Percentiles rank a stretch among this genome's conserved stretches.
Conservation (phyloP, 2,329 filamentous ascomycete genomes). For the Immersiporthe knoxdaviesiana region DNA sequence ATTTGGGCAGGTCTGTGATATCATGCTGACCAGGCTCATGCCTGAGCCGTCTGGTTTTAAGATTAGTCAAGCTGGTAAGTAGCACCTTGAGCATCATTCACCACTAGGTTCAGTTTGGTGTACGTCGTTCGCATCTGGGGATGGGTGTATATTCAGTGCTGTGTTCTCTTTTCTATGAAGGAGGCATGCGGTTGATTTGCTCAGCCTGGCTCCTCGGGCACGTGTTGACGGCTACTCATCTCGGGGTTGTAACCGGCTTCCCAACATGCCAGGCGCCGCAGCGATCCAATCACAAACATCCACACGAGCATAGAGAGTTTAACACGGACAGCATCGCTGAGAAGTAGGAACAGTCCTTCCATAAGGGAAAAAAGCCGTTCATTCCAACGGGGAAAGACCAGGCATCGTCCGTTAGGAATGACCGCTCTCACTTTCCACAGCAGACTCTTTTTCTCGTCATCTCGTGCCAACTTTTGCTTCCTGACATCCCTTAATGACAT, state of each 20-base stretch:
- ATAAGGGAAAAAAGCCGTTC: neutral
- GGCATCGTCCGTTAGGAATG: neutral
- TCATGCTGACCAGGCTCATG: neutral
- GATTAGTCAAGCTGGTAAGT: neutral
- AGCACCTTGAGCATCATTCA: neutral
- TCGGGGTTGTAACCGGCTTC: neutral
- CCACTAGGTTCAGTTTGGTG: neutral
- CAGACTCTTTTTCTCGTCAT: neutral
- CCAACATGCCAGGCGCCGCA: neutral
- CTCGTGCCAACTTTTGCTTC: neutral
- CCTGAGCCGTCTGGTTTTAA: neutral
- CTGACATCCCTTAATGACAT: conserved; percentile 1
- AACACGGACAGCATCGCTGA: neutral
- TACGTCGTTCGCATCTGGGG: conserved; percentile 7
- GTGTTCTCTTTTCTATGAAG: conserved; percentile 15
- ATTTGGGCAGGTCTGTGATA: neutral
- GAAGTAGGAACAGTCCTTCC: neutral
- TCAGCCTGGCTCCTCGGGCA: neutral
- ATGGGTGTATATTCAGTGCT: conserved; percentile 19
- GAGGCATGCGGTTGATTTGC: neutral
- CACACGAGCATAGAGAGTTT: neutral
- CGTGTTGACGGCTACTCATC: neutral
- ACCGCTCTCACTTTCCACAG: neutral
- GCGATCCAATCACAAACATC: neutral
- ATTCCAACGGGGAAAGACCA: neutral